A percentile compares a stretch with the other conserved stretches of the same genome.
Conservation (phyloP, 1,284 basidiomycete species). For the Boletus semigastroideus region DNA sequence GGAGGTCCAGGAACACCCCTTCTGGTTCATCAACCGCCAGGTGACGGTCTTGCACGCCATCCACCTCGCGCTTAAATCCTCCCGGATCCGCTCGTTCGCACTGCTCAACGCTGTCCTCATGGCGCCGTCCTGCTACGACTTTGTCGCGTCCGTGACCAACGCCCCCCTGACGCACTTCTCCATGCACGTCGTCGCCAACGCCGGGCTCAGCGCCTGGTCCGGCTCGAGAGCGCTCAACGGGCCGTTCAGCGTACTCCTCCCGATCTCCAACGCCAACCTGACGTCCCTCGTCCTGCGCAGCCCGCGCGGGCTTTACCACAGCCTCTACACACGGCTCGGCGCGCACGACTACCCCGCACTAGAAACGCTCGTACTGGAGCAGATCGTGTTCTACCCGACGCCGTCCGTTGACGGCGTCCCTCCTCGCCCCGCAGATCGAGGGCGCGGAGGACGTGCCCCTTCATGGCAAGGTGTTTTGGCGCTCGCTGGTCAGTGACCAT, state of each 20-base stretch:
- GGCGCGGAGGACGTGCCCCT: constrained; percentile 28
- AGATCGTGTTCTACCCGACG: constrained; percentile 30
- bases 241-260: constrained; percentile 27
- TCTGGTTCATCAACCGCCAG: constrained; percentile 34
- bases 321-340: constrained; percentile 19
- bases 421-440: constrained; percentile 43
- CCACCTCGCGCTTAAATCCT: constrained; percentile 25
- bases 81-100: constrained; percentile 22
- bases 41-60: constrained; percentile 26
- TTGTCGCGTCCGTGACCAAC: constrained; percentile 25
- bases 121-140: constrained; percentile 28
- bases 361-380: constrained; percentile 30
- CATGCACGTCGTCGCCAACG: constrained; percentile 31
- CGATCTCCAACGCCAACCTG: constrained; percentile 19
- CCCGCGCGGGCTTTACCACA: constrained; percentile 32
- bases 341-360: constrained; percentile 32
- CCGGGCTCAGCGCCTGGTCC: constrained; percentile 30
- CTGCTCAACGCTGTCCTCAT: constrained; percentile 30
- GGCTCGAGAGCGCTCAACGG: constrained; percentile 31
- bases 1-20: constrained; percentile 31
- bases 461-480: constrained; percentile 48
- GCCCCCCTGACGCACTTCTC: constrained; percentile 33
- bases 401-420: constrained; percentile 21
- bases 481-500: constrained; percentile 41
- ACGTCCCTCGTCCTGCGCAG: constrained; percentile 27